Conservation (phyloP, 208 protist genomes). For the Trypanosoma conorhini region DNA sequence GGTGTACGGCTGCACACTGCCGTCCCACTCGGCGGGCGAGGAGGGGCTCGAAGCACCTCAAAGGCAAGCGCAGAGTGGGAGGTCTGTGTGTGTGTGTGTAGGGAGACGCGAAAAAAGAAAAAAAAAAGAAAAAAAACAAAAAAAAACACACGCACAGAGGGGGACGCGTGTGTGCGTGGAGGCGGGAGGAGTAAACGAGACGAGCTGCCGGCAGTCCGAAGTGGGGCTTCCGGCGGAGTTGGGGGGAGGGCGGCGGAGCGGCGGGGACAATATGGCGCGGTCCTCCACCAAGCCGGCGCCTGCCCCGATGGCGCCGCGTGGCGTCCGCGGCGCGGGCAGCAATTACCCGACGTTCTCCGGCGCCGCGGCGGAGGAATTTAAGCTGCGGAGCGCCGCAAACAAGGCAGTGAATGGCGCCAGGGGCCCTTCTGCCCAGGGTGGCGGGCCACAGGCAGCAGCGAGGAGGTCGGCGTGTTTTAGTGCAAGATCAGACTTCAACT, state of each 20-base stretch:
- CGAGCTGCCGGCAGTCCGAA: constrained; percentile 37
- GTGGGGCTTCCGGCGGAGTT: neutral
- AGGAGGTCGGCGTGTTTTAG: neutral
- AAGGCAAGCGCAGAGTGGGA: too few species aligned
- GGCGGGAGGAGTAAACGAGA: constrained; percentile 12
- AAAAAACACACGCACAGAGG: neutral
- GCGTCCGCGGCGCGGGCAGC: too few species aligned
- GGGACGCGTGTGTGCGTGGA: too few species aligned
- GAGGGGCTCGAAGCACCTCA: too few species aligned
- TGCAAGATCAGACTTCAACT: neutral
- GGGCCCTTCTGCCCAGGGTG: neutral
- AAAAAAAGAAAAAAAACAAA: neutral
- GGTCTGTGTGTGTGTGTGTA: too few species aligned
- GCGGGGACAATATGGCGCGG: too few species aligned
- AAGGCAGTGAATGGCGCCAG: neutral
- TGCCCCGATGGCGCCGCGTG: too few species aligned
- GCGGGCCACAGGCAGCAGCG: neutral
- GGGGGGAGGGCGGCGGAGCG: too few species aligned
- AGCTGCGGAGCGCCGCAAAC: constrained; percentile 1
- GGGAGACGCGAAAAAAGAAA: neutral
- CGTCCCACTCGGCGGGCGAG: too few species aligned
- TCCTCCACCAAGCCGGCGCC: too few species aligned
- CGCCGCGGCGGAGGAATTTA: constrained; percentile 18
- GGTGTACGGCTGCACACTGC: too few species aligned
- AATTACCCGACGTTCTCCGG: neutral